Evolutionary conservation across 2,329 filamentous ascomycete genomes (phyloP).

Genomic region (Phaeosphaeria sp.): DNA sequence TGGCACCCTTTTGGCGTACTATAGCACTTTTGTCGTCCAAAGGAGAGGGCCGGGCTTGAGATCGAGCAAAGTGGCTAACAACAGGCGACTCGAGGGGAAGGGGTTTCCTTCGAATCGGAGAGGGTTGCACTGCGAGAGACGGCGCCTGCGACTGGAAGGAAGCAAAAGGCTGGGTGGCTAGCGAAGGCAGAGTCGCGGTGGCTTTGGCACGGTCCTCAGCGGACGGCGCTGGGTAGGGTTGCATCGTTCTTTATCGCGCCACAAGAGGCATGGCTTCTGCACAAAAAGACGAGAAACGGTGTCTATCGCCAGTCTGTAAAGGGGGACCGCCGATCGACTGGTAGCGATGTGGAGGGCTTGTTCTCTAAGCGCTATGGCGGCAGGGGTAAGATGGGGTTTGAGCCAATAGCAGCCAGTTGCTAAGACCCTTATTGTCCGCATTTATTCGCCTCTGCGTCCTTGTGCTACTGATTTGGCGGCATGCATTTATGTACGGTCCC

Average conservation of each 20-base stretch:
- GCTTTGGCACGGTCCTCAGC: conserved; percentile 34
- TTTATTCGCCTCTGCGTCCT: background rate
- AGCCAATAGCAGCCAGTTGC: background rate
- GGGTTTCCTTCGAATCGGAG: conserved; percentile 60
- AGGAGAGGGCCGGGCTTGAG: conserved; percentile 39
- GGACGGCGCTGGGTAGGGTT: conserved; percentile 34
- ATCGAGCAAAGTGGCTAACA: conserved; percentile 51
- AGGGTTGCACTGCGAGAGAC: conserved; percentile 41
- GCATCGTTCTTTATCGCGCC: conserved; percentile 34
- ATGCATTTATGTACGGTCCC: background rate
- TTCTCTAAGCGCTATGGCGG: background rate
- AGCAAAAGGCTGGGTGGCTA: conserved; percentile 52
- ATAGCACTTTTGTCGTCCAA: conserved; percentile 23
- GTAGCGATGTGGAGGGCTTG: background rate
- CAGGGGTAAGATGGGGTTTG: too few species aligned
- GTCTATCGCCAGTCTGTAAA: conserved; percentile 22
- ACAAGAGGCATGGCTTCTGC: conserved; percentile 41
- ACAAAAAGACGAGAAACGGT: conserved; percentile 37
- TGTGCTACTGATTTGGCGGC: background rate
- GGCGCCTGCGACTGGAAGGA: conserved; percentile 52
- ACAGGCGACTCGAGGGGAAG: conserved; percentile 60
- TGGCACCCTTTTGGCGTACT: conserved; percentile 31
- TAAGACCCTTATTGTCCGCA: background rate
- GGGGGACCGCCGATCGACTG: background rate
- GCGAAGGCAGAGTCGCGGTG: conserved; percentile 46